A percentile compares a stretch with the other conserved stretches of the same genome.
phyloP scores from a whole-genome alignment of 108 stramenopile species.

The Cyclotella baltica region DNA sequence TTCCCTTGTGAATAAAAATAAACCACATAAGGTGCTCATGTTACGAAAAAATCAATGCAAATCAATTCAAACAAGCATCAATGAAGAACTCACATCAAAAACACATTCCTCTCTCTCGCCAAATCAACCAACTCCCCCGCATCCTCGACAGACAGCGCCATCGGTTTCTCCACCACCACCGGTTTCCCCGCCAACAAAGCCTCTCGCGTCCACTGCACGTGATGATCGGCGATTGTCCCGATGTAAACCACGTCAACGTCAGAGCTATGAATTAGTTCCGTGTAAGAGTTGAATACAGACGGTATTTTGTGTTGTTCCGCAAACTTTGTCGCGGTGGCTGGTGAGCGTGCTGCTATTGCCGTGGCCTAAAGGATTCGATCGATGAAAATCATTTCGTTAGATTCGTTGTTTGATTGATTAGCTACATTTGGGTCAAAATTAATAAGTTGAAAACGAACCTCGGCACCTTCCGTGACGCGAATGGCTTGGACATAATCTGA shows the following conservation, averaged over 20 bases:
- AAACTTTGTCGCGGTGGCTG: constrained; percentile 35
- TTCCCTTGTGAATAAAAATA: too few relatives aligned
- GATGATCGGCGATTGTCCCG: constrained; percentile 61
- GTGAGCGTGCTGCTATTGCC: constrained; percentile 49
- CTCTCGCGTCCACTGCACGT: constrained; percentile 41
- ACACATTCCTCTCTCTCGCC: constrained; percentile 41
- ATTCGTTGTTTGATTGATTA: neutral
- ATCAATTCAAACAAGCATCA: neutral
- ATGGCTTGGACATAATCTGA: constrained; percentile 57
- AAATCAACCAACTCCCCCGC: constrained; percentile 37
- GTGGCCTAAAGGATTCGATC: constrained; percentile 4
- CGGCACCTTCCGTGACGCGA: constrained; percentile 35
- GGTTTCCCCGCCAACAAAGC: constrained; percentile 52
- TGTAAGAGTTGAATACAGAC: constrained; percentile 37
- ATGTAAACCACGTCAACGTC: constrained; percentile 67
- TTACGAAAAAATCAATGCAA: neutral
- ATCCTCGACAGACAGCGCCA: constrained; percentile 32
- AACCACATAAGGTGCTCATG: neutral
- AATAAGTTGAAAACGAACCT: constrained; percentile 12
- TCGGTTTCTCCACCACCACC: constrained; percentile 60
- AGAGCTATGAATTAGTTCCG: constrained; percentile 44
- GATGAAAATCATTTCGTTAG: neutral
- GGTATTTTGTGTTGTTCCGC: constrained; percentile 56
- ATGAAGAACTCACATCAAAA: constrained; percentile 41
- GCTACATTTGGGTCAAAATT: neutral